Evolutionary conservation across 306 rosid genomes (phyloP).

Genomic region (Quercus mongolica): DNA sequence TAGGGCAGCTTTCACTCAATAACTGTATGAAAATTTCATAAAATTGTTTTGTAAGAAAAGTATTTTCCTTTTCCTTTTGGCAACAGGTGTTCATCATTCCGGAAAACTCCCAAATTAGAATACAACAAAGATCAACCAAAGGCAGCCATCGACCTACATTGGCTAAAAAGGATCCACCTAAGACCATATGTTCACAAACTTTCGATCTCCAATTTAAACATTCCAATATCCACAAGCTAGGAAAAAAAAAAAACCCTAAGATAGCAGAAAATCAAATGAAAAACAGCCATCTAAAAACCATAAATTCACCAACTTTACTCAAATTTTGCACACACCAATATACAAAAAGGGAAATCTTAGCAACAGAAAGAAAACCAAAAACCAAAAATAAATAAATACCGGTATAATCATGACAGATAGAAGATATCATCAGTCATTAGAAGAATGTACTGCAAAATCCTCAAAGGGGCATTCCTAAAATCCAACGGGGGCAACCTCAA

Average conservation of each 20-base stretch:
- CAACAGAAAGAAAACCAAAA: background rate
- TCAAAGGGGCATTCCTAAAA: slow-evolving; percentile 62
- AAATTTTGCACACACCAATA: background rate
- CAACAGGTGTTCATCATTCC: background rate
- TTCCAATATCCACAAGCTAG: background rate
- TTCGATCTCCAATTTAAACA: background rate
- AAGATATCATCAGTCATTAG: slow-evolving; percentile 61
- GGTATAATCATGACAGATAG: slow-evolving; percentile 28
- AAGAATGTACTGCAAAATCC: slow-evolving; percentile 75
- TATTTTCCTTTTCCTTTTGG: background rate
- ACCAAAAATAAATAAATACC: slow-evolving; percentile 20
- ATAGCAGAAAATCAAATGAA: background rate
- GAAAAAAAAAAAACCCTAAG: background rate
- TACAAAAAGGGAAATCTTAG: background rate
- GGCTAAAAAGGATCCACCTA: background rate
- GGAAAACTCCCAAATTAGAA: background rate
- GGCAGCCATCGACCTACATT: background rate
- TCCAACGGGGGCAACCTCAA: slow-evolving; percentile 60
- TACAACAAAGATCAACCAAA: background rate
- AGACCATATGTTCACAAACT: background rate
- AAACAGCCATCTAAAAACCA: background rate
- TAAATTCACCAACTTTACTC: background rate
- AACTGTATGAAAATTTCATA: background rate
- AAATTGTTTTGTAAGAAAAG: background rate
- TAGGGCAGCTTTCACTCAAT: background rate